Percentiles rank a stretch among this genome's conserved stretches.
phyloP scores from a whole-genome alignment of 257 asterid species.

The Solanum appendiculatum region DNA sequence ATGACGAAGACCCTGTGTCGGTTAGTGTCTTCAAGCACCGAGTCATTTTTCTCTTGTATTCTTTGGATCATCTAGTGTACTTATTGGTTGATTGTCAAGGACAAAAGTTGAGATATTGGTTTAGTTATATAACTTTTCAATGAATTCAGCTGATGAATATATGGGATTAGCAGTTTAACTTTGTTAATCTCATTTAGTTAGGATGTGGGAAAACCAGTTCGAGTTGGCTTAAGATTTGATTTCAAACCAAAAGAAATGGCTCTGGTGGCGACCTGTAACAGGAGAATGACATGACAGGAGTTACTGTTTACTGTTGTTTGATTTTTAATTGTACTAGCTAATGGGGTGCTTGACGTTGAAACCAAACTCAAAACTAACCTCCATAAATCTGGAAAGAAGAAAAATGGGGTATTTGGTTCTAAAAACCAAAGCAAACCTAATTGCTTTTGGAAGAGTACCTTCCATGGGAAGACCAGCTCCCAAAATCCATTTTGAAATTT shows the following conservation, averaged over 20 bases:
- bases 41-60: neutral
- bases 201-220: neutral
- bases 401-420: neutral
- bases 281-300: neutral
- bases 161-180: neutral
- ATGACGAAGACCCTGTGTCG: constrained; percentile 15
- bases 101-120: neutral
- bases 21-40: constrained; percentile 1
- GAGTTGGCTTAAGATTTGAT: neutral
- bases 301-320: neutral
- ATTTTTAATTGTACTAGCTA: neutral
- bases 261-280: neutral
- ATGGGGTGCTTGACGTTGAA: neutral
- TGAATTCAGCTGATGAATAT: neutral
- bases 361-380: neutral
- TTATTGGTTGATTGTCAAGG: neutral
- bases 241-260: neutral
- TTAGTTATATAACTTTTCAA: neutral
- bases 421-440: neutral
- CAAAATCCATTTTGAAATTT: neutral
- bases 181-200: neutral
- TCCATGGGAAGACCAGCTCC: neutral
- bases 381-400: neutral
- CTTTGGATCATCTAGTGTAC: neutral
- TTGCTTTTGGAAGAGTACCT: neutral